These are phyloP conservation scores for Schwanniomyces polymorphus DNA, from an alignment of 805 yeast species.

Conservation along the genomic window DNA sequence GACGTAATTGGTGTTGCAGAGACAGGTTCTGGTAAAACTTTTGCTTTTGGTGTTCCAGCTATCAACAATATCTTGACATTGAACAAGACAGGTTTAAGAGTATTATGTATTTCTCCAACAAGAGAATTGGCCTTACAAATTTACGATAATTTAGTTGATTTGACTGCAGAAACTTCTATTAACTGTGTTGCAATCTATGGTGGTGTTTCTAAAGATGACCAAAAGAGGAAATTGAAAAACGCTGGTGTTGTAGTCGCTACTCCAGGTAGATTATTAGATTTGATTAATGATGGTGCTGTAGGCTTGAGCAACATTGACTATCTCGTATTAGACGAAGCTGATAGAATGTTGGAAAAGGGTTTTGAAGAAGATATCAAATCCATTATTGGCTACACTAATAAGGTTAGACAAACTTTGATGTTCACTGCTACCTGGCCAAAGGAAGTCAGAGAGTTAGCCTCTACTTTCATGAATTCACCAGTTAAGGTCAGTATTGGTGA, in stretches of 20 bases:
- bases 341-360: constrained; percentile 97
- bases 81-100: constrained; percentile 57
- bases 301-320: constrained; percentile 67
- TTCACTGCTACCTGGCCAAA: constrained; percentile 99
- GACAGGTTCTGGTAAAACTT: constrained; percentile 97
- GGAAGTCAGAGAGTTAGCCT: constrained; percentile 91
- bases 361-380: constrained; percentile 93
- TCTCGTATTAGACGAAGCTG: constrained; percentile 95
- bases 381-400: constrained; percentile 64
- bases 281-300: constrained; percentile 84
- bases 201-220: constrained; percentile 96
- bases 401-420: constrained; percentile 86
- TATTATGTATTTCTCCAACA: constrained; percentile 90
- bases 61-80: constrained; percentile 60
- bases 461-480: constrained; percentile 79
- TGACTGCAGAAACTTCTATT: constrained; percentile 61
- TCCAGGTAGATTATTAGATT: constrained; percentile 95
- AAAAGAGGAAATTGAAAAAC: constrained; percentile 63
- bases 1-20: constrained; percentile 98
- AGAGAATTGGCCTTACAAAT: constrained; percentile 96
- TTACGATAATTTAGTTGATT: constrained; percentile 72
- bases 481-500: constrained; percentile 91
- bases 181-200: constrained; percentile 89
- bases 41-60: constrained; percentile 98
- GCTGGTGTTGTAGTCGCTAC: constrained; percentile 91